phyloP scores from a whole-genome alignment of 768 basidiomycete species.

The Lactarius sp. region DNA sequence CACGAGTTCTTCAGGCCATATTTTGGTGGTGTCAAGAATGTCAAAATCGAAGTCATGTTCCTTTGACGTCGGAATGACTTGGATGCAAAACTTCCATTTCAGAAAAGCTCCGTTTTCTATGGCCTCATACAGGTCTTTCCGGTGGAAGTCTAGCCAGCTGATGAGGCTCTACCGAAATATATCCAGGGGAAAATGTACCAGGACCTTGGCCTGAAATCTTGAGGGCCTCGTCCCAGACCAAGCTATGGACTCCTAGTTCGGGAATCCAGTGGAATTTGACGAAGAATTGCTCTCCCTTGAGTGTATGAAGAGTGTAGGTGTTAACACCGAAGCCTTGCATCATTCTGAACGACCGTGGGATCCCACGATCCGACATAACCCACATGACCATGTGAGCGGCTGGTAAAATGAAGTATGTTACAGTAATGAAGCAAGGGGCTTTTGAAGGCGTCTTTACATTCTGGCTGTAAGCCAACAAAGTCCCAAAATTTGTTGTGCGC shows the following conservation, averaged over 20 bases:
- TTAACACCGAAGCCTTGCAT: conserved; percentile 91
- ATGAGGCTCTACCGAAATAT: background rate
- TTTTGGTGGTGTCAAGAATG: conserved; percentile 80
- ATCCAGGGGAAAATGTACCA: conserved; percentile 34
- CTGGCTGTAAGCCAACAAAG: conserved; percentile 65
- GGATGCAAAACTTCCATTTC: conserved; percentile 77
- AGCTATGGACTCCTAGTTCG: conserved; percentile 75
- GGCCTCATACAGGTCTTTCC: conserved; percentile 81
- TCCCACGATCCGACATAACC: conserved; percentile 78
- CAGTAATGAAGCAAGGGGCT: conserved; percentile 17
- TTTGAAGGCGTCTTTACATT: conserved; percentile 39
- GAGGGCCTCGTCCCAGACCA: conserved; percentile 88
- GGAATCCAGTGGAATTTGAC: conserved; percentile 88
- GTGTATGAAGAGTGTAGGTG: conserved; percentile 72
- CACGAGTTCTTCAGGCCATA: conserved; percentile 79
- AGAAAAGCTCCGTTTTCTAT: conserved; percentile 67
- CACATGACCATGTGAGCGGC: conserved; percentile 78
- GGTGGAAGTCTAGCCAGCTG: conserved; percentile 49
- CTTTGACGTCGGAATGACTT: conserved; percentile 59
- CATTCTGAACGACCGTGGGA: conserved; percentile 83
- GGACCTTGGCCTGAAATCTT: conserved; percentile 83
- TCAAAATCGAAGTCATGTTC: conserved; percentile 87
- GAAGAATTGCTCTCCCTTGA: conserved; percentile 61
- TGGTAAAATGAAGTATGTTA: conserved; percentile 21
- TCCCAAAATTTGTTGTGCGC: conserved; percentile 91